phyloP scores from a whole-genome alignment of 768 basidiomycete genomes.

The Mycena haematopus region DNA sequence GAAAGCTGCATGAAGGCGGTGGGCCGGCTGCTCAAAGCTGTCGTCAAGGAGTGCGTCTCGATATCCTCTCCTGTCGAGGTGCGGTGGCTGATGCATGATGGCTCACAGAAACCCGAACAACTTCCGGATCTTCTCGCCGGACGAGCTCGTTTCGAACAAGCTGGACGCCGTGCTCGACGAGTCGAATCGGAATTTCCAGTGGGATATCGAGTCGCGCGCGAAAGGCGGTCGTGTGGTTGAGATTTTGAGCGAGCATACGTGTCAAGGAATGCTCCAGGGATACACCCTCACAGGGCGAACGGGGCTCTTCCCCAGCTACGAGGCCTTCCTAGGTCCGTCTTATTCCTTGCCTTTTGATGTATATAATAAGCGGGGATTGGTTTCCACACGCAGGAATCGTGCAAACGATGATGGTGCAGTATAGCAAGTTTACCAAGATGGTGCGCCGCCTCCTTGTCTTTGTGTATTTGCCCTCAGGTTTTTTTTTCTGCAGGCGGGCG shows the following conservation, averaged over 20 bases:
- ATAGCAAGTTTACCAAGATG: slow-evolving; percentile 89
- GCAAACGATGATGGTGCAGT: slow-evolving; percentile 90
- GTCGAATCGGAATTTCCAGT: slow-evolving; percentile 81
- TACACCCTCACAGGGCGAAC: slow-evolving; percentile 90
- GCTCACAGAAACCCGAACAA: slow-evolving; percentile 69
- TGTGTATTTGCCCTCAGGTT: neutral
- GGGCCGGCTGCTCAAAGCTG: slow-evolving; percentile 61
- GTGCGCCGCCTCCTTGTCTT: slow-evolving; percentile 39
- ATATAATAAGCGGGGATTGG: neutral
- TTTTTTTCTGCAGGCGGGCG: slow-evolving; percentile 44
- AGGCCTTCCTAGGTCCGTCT: slow-evolving; percentile 73
- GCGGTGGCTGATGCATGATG: neutral
- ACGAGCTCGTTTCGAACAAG: slow-evolving; percentile 88
- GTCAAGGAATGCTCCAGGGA: slow-evolving; percentile 91
- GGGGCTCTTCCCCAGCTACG: slow-evolving; percentile 88
- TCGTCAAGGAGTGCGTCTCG: slow-evolving; percentile 56
- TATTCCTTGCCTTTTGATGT: neutral
- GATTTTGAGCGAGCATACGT: slow-evolving; percentile 88
- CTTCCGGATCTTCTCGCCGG: slow-evolving; percentile 92
- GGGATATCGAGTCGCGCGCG: slow-evolving; percentile 72
- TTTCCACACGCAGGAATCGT: slow-evolving; percentile 56
- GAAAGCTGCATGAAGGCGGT: slow-evolving; percentile 81
- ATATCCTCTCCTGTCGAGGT: neutral
- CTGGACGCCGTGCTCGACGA: slow-evolving; percentile 79
- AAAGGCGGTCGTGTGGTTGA: slow-evolving; percentile 86